Evolutionary conservation across 2,329 filamentous ascomycete genomes (phyloP).

Genomic region (Penicillium sclerotigenum): DNA sequence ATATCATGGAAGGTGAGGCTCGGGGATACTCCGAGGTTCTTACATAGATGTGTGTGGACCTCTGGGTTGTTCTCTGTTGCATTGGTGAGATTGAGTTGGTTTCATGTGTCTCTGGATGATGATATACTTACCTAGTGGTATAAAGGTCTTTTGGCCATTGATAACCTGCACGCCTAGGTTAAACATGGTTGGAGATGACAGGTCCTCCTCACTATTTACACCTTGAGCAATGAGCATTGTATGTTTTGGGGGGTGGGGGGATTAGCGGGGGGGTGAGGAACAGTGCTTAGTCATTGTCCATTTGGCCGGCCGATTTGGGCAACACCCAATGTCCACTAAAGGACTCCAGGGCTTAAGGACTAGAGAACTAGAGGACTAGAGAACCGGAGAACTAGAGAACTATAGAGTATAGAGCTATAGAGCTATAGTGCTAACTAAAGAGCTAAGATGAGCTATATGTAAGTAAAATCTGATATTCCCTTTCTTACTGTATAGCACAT

Average conservation of each 20-base stretch:
- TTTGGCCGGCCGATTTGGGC: not conserved
- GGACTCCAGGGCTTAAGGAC: no score
- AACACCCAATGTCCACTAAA: not conserved
- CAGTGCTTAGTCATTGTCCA: not conserved
- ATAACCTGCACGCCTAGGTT: slow-evolving; percentile 19
- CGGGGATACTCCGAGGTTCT: slow-evolving; percentile 48
- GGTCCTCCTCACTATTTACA: not conserved
- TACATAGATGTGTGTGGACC: slow-evolving; percentile 51
- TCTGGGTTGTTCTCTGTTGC: slow-evolving; percentile 54
- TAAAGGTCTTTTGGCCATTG: slow-evolving; percentile 33
- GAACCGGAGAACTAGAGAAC: no score
- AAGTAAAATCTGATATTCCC: no score
- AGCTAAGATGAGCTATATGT: no score
- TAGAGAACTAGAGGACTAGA: no score
- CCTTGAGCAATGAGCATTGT: not conserved
- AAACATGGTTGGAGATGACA: slow-evolving; percentile 5
- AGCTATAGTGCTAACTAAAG: no score
- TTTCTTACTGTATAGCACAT: no score
- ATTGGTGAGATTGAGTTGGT: slow-evolving; percentile 25
- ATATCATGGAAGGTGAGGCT: slow-evolving; percentile 54
- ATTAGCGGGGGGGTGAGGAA: not conserved
- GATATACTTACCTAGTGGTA: slow-evolving; percentile 30
- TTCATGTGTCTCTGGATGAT: no score
- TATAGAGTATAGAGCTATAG: no score
- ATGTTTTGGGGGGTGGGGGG: not conserved